Base-by-base conservation (phyloP, 2,329 filamentous ascomycete species). In the Tricladium varicosporioides region DNA sequence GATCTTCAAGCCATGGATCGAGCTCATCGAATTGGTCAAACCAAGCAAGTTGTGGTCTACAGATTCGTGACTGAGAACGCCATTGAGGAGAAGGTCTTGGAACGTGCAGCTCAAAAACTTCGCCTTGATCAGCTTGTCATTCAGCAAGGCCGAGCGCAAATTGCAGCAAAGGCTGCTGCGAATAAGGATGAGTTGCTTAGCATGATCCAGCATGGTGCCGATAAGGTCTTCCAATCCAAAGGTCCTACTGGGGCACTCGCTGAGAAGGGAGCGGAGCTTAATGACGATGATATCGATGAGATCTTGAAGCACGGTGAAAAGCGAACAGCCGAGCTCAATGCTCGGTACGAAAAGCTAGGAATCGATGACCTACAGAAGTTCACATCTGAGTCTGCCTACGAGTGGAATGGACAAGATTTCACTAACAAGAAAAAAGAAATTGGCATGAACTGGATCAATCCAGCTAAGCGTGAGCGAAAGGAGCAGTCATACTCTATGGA, bases 171-270 rank as follows among this genome's bases (percentile, higher is more conserved):
- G 78, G 89, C 90, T 49, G 91, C 92, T 7, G 91, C 92, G 0
- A 96, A 92, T 60, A 99, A 99, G 75, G 94, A 97, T 61, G 94
- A 99, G 69, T 82, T 99, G 44, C 78, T 99, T 46, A 94, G 85
- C 61, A 99, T 99, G 94, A 99, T 99, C 69, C 94, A 99, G 72
- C 94, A 99, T 69, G 94, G 94, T 60, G 94, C 95, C n/a, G 91
- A 95, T 71, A 91, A 90, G 64, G 89, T 99, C 0, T 97, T 99
- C 76, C 82, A 88, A 64, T 83, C 80, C 46, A 89, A 91, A 70
- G 86, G 86, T 19, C 79, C 82, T 2, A 82, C 82, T 11, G 87
- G 85, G 19, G 71, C 77, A 31, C 75, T 88, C 46, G 79, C 80
- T 5, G 81, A 81, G 13, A 82, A 84, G 54, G 82, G 78, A 9